These are phyloP conservation scores for Micromonas pusilla DNA, from an alignment of 139 green algal genomes.

Conservation along the genomic window DNA sequence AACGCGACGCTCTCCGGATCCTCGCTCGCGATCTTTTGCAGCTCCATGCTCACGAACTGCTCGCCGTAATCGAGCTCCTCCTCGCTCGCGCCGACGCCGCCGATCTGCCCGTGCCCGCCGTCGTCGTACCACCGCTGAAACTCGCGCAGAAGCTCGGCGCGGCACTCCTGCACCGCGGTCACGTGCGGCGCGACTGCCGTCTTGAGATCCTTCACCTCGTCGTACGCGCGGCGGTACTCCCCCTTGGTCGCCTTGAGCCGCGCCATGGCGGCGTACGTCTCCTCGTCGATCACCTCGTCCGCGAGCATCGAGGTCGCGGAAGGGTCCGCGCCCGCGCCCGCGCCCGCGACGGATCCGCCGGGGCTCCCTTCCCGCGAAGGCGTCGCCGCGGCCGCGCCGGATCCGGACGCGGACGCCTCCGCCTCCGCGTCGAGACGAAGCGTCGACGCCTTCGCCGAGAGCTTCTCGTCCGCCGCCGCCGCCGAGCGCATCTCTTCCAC, in stretches of 20 bases:
- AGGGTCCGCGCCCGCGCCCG: background rate
- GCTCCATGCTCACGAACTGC: conserved; percentile 58
- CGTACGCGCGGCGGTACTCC: conserved; percentile 25
- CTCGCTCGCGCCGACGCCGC: conserved; percentile 4
- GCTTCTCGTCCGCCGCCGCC: background rate
- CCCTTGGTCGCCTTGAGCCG: conserved; percentile 38
- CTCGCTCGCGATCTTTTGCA: conserved; percentile 36
- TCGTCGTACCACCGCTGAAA: conserved; percentile 50
- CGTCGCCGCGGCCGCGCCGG: no score
- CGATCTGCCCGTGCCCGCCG: background rate
- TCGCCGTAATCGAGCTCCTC: conserved; percentile 49
- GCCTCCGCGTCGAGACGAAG: no score
- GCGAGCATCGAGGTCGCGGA: background rate
- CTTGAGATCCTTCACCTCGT: conserved; percentile 41
- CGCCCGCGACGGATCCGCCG: background rate
- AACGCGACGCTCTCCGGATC: conserved; percentile 53
- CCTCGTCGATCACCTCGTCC: conserved; percentile 27
- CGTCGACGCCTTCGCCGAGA: no score
- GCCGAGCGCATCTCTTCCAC: conserved; percentile 5
- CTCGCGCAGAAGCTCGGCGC: conserved; percentile 47
- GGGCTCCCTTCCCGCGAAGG: background rate
- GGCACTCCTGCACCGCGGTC: conserved; percentile 24
- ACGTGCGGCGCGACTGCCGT: background rate
- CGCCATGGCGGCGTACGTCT: conserved; percentile 46
- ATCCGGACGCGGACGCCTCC: no score